Conservation (phyloP, 768 basidiomycete genomes). For the Floccularia luteovirens region DNA sequence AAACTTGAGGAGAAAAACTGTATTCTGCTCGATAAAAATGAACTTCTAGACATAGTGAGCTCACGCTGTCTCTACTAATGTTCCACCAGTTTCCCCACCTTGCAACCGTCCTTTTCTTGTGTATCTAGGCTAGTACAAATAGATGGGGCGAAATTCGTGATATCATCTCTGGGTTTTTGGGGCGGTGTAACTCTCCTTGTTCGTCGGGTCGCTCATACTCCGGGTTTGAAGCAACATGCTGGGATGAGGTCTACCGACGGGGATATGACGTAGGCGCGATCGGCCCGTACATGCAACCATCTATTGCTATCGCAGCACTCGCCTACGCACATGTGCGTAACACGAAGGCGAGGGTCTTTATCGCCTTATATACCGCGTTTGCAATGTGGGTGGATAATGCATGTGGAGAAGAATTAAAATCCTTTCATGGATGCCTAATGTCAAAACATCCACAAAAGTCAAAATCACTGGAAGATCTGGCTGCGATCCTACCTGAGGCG, state of each 20-base stretch:
- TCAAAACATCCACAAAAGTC: not conserved
- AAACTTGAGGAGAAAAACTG: too few species aligned
- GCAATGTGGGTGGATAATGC: not conserved
- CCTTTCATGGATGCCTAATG: not conserved
- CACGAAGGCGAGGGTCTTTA: not conserved
- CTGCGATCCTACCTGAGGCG: not conserved
- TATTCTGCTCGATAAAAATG: too few species aligned
- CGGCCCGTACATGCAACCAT: not conserved
- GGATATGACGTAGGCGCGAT: not conserved
- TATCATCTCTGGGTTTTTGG: not conserved
- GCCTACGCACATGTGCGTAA: not conserved
- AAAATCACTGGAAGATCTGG: not conserved
- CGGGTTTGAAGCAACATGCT: not conserved
- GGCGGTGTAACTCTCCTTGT: not conserved
- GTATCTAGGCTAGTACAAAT: too few species aligned
- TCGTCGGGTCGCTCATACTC: not conserved
- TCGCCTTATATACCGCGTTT: not conserved
- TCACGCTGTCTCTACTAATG: too few species aligned
- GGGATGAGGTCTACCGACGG: not conserved
- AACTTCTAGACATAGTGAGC: too few species aligned
- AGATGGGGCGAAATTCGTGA: too few species aligned
- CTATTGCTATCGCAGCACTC: not conserved
- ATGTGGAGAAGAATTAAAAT: not conserved
- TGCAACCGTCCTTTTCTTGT: too few species aligned
- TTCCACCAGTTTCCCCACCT: too few species aligned